These are phyloP conservation scores for Mimosa pudica DNA, from an alignment of 306 rosid species.

Conservation along the genomic window DNA sequence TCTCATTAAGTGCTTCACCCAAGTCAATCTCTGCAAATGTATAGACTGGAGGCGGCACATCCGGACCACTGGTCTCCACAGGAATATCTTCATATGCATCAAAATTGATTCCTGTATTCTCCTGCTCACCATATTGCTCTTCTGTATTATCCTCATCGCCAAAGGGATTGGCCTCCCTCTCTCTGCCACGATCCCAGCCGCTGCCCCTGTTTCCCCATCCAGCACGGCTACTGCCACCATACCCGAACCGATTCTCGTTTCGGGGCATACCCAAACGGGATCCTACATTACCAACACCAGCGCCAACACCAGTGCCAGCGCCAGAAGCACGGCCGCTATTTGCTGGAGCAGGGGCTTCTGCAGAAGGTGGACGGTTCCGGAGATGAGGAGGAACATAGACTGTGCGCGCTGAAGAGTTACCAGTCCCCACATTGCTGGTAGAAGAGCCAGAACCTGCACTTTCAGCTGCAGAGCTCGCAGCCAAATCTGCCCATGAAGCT, in stretches of 20 bases:
- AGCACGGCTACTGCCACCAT: constrained; percentile 44
- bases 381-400: constrained; percentile 71
- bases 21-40: constrained; percentile 73
- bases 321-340: constrained; percentile 40
- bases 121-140: constrained; percentile 48
- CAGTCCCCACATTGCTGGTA: constrained; percentile 39
- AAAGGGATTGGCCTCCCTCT: constrained; percentile 65
- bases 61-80: constrained; percentile 67
- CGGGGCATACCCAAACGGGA: constrained; percentile 48
- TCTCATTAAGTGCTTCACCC: constrained; percentile 63
- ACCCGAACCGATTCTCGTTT: constrained; percentile 49
- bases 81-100: constrained; percentile 76
- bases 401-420: constrained; percentile 40
- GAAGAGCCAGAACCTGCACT: constrained; percentile 53
- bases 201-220: constrained; percentile 61
- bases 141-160: constrained; percentile 51
- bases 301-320: constrained; percentile 43
- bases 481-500: constrained; percentile 78
- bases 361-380: constrained; percentile 52
- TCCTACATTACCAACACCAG: constrained; percentile 46
- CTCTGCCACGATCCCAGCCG: constrained; percentile 71
- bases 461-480: constrained; percentile 70
- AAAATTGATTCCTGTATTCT: constrained; percentile 62
- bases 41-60: constrained; percentile 67
- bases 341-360: constrained; percentile 46